Evolutionary conservation across 78 protist genomes (phyloP).

Genomic region (Speleostelium caveatum): DNA sequence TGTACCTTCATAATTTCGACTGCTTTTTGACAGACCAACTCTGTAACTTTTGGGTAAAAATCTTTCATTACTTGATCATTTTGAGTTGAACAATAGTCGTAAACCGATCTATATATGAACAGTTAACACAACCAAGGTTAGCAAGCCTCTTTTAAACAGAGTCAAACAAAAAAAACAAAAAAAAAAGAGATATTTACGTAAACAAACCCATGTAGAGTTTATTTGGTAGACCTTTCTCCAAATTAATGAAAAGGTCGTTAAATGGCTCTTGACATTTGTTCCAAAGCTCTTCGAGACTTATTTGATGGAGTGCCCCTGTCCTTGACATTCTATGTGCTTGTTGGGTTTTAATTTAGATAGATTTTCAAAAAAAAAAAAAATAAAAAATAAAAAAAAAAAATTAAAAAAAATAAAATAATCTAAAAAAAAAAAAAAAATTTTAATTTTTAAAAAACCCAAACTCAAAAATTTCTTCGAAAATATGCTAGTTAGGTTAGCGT

Average conservation of each 20-base stretch:
- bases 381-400: constrained; percentile 1
- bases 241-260: constrained; percentile 43
- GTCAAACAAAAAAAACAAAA: not conserved
- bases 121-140: not conserved
- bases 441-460: not conserved
- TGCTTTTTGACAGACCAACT: constrained; percentile 31
- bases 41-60: constrained; percentile 55
- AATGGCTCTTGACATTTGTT: constrained; percentile 30
- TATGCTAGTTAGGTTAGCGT: not conserved
- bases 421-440: constrained; percentile 7
- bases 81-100: constrained; percentile 75
- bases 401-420: not conserved
- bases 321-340: too few relatives aligned
- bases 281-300: constrained; percentile 41
- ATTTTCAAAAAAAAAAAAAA: constrained; percentile 4
- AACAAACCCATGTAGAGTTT: constrained; percentile 37
- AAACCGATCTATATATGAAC: constrained; percentile 21
- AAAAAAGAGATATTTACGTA: constrained; percentile 28
- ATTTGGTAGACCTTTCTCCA: constrained; percentile 25
- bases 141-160: not conserved
- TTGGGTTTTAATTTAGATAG: too few relatives aligned
- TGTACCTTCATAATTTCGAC: constrained; percentile 41
- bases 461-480: not conserved
- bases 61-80: constrained; percentile 47
- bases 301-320: not conserved